phyloP scores from a whole-genome alignment of 148 eudicot genomes.

The Heliosperma pusillum region DNA sequence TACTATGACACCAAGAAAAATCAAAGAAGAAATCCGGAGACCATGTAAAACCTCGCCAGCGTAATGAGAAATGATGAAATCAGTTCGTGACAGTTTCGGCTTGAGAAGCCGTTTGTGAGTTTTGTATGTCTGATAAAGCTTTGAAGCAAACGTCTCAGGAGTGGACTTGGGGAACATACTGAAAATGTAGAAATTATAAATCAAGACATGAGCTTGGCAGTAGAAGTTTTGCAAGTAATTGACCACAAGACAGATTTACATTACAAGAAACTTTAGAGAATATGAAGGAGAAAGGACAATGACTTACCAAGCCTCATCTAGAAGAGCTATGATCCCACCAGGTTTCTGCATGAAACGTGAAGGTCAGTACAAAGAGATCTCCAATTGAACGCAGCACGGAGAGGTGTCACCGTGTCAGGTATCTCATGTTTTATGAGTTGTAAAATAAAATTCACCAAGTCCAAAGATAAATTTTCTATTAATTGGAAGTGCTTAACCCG shows the following conservation, averaged over 20 bases:
- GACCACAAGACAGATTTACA: not conserved
- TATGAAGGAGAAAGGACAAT: not conserved
- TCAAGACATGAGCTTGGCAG: constrained; percentile 16
- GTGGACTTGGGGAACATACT: constrained; percentile 99
- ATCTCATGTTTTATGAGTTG: not conserved
- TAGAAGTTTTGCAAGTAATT: constrained; percentile 4
- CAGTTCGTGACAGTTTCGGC: constrained; percentile 92
- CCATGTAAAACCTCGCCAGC: constrained; percentile 81
- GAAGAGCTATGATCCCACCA: constrained; percentile 90
- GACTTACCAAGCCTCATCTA: constrained; percentile 96
- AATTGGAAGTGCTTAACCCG: not conserved
- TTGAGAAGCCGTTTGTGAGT: constrained; percentile 82
- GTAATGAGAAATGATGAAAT: constrained; percentile 87
- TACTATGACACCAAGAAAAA: constrained; percentile 4
- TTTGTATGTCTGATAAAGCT: constrained; percentile 92
- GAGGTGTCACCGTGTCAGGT: not conserved
- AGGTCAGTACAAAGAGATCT: constrained; percentile 9
- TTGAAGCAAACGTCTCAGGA: constrained; percentile 84
- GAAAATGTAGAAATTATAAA: constrained; percentile 28
- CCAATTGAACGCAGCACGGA: not conserved
- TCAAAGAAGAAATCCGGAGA: not conserved
- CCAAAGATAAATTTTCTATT: not conserved
- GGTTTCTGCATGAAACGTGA: constrained; percentile 67
- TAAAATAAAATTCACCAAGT: not conserved
- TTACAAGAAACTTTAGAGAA: not conserved